Conservation (phyloP, 164 flowering plant genomes). For the Umbilicus rupestris region DNA sequence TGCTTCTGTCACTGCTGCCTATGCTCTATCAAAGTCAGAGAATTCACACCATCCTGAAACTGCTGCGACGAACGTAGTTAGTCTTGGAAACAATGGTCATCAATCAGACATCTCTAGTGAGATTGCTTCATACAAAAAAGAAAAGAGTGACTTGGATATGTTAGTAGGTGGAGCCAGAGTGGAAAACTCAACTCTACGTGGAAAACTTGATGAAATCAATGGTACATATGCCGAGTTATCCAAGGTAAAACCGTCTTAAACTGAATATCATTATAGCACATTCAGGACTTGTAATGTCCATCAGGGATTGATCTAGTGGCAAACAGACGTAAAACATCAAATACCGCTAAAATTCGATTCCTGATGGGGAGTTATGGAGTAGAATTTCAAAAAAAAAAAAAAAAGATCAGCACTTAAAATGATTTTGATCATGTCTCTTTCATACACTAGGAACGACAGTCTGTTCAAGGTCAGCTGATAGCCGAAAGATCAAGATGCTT, state of each 20-base stretch:
- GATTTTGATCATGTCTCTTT: conserved; percentile 9
- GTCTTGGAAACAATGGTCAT: conserved; percentile 16
- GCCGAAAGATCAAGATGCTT: conserved; percentile 87
- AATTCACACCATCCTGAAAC: conserved; percentile 24
- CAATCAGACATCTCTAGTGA: conserved; percentile 24
- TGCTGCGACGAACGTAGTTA: conserved; percentile 22
- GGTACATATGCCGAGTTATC: conserved; percentile 54
- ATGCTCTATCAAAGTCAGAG: conserved; percentile 50
- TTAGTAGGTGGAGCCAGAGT: conserved; percentile 33
- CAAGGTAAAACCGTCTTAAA: conserved; percentile 37
- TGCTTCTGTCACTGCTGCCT: conserved; percentile 95
- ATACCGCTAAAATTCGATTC: too few species aligned
- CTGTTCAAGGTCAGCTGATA: conserved; percentile 77
- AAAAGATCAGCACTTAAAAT: too few species aligned
- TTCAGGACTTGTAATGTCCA: neutral
- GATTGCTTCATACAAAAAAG: conserved; percentile 31
- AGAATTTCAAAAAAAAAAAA: too few species aligned
- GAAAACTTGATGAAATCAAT: conserved; percentile 51
- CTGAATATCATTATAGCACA: neutral
- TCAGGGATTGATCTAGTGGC: too few species aligned
- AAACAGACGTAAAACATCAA: too few species aligned
- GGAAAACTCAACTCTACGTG: conserved; percentile 45
- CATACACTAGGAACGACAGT: conserved; percentile 62
- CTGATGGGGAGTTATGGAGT: too few species aligned
- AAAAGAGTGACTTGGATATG: conserved; percentile 37